Base-by-base conservation (phyloP, 169 alveolate species). In the Cardiosporidium cionae region DNA sequence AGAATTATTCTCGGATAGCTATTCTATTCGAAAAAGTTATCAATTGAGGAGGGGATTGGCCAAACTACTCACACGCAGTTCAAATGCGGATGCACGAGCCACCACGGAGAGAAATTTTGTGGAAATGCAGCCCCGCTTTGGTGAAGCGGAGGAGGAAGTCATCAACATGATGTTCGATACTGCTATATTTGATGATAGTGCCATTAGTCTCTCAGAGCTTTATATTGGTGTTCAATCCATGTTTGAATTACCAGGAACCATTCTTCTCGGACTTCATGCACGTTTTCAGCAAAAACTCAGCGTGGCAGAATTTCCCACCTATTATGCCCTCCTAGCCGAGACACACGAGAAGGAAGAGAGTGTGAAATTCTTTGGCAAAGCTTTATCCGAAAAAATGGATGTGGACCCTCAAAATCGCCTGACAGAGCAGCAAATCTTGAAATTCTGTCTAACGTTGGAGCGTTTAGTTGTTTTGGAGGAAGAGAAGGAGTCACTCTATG, bases 141-240 rank as follows among this genome's bases (percentile, higher is more conserved):
- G n/a, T n/a, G n/a, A n/a, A n/a, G n/a, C n/a, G n/a, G n/a, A 44
- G 58, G n/a, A n/a, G 58, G 27, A 44, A n/a, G n/a, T 44, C 58
- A n/a, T 44, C 16, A n/a, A 16, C n/a, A 44, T 44, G 58, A 44
- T 44, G 58, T 16, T 44, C 27, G n/a, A 44, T n/a, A n/a, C 16
- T 16, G n/a, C 16, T 44, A 44, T n/a, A 16, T 44, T 44, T 44
- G 58, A 44, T 44, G 58, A 44, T 16, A n/a, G 58, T 44, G 27
- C 58, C 16, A 44, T 44, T 16, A n/a, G 16, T 16, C 84, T 78
- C 34, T 68, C 70, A 76, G 84, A 78, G 70, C 66, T 78, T 35
- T 70, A 70, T 68, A 79, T 78, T 31, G 84, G 79, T 16, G 84
- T 78, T 36, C 84, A 78, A 75, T 44, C 58, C 16, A 16, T 44